A percentile compares a stretch with the other conserved stretches of the same genome.
These are phyloP conservation scores for Microstegium vimineum DNA, from an alignment of 176 grass and related monocot species.

Conservation along the genomic window DNA sequence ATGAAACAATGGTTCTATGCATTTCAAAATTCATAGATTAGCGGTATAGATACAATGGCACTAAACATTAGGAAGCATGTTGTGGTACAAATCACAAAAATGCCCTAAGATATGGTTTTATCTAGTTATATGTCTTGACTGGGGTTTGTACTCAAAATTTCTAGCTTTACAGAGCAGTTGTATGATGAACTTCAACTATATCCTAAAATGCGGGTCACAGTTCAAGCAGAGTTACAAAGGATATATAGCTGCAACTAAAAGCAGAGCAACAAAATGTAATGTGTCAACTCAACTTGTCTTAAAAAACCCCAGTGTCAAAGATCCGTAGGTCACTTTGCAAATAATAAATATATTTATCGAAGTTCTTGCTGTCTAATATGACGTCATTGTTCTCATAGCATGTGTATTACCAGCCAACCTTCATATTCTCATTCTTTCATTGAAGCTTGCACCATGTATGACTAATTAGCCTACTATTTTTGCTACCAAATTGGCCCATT, in stretches of 20 bases:
- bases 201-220: background rate
- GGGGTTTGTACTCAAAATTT: background rate
- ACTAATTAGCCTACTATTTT: background rate
- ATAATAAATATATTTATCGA: conserved; percentile 10
- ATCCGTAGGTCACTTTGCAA: background rate
- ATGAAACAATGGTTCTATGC: background rate
- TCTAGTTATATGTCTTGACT: background rate
- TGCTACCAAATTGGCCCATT: background rate
- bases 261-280: background rate
- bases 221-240: background rate
- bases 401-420: background rate
- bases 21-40: background rate
- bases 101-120: background rate
- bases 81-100: background rate
- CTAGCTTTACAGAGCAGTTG: background rate
- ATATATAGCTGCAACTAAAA: background rate
- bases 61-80: background rate
- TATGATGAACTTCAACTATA: background rate
- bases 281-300: background rate
- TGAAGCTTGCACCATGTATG: background rate
- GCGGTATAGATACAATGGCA: background rate
- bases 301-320: background rate
- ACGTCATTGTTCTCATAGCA: background rate
- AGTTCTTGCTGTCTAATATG: background rate
- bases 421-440: background rate